Conservation (phyloP, 2,329 filamentous ascomycete species). For the Fusarium camptoceras region DNA sequence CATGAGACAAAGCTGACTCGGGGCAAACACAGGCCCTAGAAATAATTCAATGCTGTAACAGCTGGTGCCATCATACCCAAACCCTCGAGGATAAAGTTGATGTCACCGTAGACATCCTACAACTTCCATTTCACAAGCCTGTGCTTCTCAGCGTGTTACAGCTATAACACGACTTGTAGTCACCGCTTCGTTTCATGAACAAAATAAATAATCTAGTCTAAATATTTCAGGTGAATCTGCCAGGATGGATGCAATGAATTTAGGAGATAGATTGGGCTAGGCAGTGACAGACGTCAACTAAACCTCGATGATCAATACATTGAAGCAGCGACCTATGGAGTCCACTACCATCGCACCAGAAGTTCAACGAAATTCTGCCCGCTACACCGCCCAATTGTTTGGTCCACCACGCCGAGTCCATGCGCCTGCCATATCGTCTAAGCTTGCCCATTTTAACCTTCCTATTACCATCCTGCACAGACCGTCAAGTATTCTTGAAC, state of each 20-base stretch:
- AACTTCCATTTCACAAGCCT: neutral
- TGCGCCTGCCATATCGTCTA: neutral
- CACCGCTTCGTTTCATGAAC: neutral
- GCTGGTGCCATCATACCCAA: neutral
- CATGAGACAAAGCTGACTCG: neutral
- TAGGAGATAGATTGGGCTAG: neutral
- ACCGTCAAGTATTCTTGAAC: conserved; percentile 24
- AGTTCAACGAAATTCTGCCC: conserved; percentile 23
- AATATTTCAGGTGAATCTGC: neutral
- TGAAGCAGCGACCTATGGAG: neutral
- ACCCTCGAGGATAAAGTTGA: neutral
- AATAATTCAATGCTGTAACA: neutral
- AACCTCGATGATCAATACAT: neutral
- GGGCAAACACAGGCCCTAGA: neutral
- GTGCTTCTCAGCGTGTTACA: neutral
- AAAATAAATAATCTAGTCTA: neutral
- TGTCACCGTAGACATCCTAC: neutral
- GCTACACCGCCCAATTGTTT: conserved; percentile 49
- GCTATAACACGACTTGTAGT: neutral
- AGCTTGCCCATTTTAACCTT: conserved; percentile 3
- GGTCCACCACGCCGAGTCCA: conserved; percentile 20
- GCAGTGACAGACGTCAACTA: neutral
- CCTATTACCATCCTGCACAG: conserved; percentile 30
- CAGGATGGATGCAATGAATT: neutral
- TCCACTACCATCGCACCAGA: neutral